Evolutionary conservation across 257 asterid species (phyloP), one percentile per base, ranked within the genome.

Genomic region (Catharanthus roseus): DNA sequence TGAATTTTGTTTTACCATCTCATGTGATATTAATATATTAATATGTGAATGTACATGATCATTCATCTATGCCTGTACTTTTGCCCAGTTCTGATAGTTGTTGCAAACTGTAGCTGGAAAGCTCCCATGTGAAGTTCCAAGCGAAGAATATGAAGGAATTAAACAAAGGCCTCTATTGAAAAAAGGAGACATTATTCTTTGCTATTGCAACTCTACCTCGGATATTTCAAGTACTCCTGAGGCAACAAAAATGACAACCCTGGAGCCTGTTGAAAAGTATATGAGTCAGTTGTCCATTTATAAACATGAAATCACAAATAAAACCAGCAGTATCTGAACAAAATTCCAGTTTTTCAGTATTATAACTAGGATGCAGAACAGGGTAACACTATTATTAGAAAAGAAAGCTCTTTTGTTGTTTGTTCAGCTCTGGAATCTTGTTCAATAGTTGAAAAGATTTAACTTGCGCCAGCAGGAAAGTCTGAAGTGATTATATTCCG

Each of bases 211-310:
- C 39, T 70, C 82, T 84, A 89, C 99, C 99, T 91, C 60, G 99
- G 97, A 78, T 84, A 91, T 72, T 82, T 83, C 72, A 72, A 68
- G 86, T 84, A 91, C 72, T 86, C 96, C 68, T 72, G 63, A 47
- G 99, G 99, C 88, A 93, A 82, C 91, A 91, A 76, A 86, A 89
- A 89, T 26, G 95, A 86, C 75, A 93, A 77, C 26, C 99, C 97
- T 65, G 99, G 97, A 85, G 99, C 97, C 99, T 93, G 96, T 85
- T 71, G 85, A 84, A 77, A 86, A 82, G 79, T 58, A 81, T 72
- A 75, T 68, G 77, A 49, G 73, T 85, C 78, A 80, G 77, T 62
- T 69, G 74, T 69, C 77, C 70, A 34, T 77, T 77, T 55, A 70
- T 73, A 75, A 77, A 77, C 63, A 39, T 68, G 75, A 58, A 85